These are phyloP conservation scores for Verticillium zaregamsianum DNA, from an alignment of 2,329 filamentous ascomycete species.

Conservation along the genomic window DNA sequence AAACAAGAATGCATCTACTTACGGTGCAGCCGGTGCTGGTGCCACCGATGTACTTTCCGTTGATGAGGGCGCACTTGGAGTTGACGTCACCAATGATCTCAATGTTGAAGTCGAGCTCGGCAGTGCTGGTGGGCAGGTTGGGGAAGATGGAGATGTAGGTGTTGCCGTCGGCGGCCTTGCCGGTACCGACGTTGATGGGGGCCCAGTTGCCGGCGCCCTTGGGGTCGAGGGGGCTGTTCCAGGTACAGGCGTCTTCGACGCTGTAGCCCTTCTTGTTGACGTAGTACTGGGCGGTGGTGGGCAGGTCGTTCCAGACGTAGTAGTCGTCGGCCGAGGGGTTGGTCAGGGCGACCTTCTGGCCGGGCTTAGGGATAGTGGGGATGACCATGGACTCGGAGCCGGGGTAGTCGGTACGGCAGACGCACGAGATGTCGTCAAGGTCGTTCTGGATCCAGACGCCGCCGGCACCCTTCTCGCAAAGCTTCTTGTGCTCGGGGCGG, in stretches of 20 bases:
- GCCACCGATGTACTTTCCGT: conserved; percentile 58
- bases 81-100: conserved; percentile 64
- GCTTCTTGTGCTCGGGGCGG: conserved; percentile 58
- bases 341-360: conserved; percentile 59
- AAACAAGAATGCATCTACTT: conserved; percentile 36
- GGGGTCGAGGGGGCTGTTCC: conserved; percentile 50
- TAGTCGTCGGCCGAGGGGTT: conserved; percentile 70
- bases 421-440: conserved; percentile 58
- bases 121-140: conserved; percentile 71
- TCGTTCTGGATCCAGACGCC: conserved; percentile 74
- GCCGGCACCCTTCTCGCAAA: conserved; percentile 71
- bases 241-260: conserved; percentile 68
- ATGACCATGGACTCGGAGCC: conserved; percentile 87
- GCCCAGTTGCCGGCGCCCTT: conserved; percentile 76
- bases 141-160: conserved; percentile 83
- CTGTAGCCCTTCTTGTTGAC: conserved; percentile 76
- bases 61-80: conserved; percentile 58
- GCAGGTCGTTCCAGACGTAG: conserved; percentile 70
- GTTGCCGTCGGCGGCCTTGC: conserved; percentile 56
- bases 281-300: conserved; percentile 93
- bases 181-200: conserved; percentile 80
- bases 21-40: conserved; percentile 70
- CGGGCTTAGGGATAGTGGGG: conserved; percentile 61
- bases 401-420: conserved; percentile 96
- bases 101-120: conserved; percentile 73